Evolutionary conservation across 768 basidiomycete genomes (phyloP), one percentile per base, ranked within the genome.

Genomic region (Holtermanniella nyarrowii): DNA sequence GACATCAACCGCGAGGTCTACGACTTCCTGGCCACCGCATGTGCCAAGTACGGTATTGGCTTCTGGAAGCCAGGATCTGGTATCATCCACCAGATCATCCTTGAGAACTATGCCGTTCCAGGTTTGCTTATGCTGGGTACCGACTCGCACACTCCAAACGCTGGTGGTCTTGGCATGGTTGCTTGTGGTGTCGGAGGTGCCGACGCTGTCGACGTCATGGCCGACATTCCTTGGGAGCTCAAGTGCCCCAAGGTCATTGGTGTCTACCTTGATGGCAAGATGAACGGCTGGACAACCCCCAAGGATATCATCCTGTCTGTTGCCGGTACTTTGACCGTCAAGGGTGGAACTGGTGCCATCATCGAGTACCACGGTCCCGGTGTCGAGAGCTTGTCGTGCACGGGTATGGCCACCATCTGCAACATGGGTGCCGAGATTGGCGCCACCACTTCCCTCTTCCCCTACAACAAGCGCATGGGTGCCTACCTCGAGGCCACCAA

Each of bases 381-480:
- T 78, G 85, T 97, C 56, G 85, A 93, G 69, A 88, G 88, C 26
- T 80, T 99, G 55, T 95, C 90, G 44, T 88, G 86, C 80, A 99
- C 93, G 44, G 93, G 93, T 74, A 95, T 97, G 91, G 93, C 88
- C 48, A 97, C 93, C 20, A 93, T 99, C 66, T 96, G 93, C 74
- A 99, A 96, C 82, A 99, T 97, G 93, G 93, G 93, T 78, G 93
- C 93, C 62, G 93, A 99, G 75, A 96, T 97, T 66, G 93, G 93
- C 71, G 95, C 95, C 31, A 99, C 95, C 10, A 97, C 95, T 20
- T 96, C 93, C 16, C 75, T 97, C 62, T 99, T 99, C 88, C 95
- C 95, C 64, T 97, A 86, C 83, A 99, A 97, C 77, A 72, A 76
- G 59, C 88, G 91, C 67, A 97, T 97, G 95, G 79, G 70, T 64